Conservation (phyloP, 2,329 filamentous ascomycete genomes). For the Xylariaceae sp. region DNA sequence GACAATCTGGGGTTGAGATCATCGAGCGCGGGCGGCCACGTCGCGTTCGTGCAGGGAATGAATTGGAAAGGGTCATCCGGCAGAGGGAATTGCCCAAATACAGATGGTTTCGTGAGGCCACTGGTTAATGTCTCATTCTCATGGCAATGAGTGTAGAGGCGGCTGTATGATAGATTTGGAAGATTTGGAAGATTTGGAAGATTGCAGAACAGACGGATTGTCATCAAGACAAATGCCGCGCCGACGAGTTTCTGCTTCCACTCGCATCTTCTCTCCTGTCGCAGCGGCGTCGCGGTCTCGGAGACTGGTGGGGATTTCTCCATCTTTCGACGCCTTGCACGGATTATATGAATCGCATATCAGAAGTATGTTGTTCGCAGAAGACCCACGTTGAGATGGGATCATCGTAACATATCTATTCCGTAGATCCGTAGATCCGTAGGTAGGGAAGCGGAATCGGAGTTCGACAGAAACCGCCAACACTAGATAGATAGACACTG, state of each 20-base stretch:
- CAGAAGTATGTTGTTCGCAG: not conserved
- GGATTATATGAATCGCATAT: not conserved
- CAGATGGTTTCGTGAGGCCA: constrained; percentile 11
- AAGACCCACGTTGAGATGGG: not conserved
- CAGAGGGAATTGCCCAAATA: constrained; percentile 37
- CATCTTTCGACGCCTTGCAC: constrained; percentile 2
- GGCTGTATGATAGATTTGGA: constrained; percentile 19
- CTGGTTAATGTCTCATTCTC: constrained; percentile 10
- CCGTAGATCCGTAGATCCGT: no score
- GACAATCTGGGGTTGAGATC: constrained; percentile 33
- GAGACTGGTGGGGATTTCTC: not conserved
- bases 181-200: constrained; percentile 17
- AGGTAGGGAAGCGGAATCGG: no score
- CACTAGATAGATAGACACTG: no score
- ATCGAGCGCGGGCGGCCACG: constrained; percentile 38
- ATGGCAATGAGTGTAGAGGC: constrained; percentile 20
- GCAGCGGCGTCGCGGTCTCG: not conserved
- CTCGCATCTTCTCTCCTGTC: constrained; percentile 1
- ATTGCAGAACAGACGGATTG: constrained; percentile 11
- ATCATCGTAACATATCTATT: no score
- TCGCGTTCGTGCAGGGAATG: constrained; percentile 41
- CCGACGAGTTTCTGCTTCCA: constrained; percentile 3
- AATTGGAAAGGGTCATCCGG: constrained; percentile 42
- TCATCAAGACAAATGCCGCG: constrained; percentile 5
- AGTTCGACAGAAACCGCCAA: no score